These are phyloP conservation scores for Boeremia lycopersici DNA, from an alignment of 2,329 filamentous ascomycete species.

Conservation along the genomic window DNA sequence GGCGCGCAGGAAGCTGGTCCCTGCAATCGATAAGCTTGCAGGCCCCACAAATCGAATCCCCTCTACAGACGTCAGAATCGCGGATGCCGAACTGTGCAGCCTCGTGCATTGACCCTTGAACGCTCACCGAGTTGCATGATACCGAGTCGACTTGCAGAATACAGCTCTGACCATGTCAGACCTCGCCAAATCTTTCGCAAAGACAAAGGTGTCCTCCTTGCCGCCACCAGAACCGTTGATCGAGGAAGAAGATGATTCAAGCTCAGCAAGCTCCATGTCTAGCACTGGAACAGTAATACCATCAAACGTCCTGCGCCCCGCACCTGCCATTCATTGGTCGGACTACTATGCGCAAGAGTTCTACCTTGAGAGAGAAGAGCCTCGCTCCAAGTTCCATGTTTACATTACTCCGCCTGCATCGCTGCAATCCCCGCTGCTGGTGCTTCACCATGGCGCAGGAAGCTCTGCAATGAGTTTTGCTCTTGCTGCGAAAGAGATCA, in stretches of 20 bases:
- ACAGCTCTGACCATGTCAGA: slow-evolving; percentile 69
- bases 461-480: slow-evolving; percentile 94
- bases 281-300: slow-evolving; percentile 92
- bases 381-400: slow-evolving; percentile 72
- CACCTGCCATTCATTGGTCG: slow-evolving; percentile 76
- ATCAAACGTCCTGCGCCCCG: slow-evolving; percentile 68
- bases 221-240: slow-evolving; percentile 59
- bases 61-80: slow-evolving; percentile 13
- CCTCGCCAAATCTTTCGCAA: slow-evolving; percentile 78
- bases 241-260: slow-evolving; percentile 57
- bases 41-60: slow-evolving; percentile 9
- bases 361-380: slow-evolving; percentile 62
- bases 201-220: slow-evolving; percentile 70
- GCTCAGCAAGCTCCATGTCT: slow-evolving; percentile 78
- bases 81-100: neutral
- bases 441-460: slow-evolving; percentile 93
- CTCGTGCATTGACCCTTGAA: neutral
- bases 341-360: slow-evolving; percentile 90
- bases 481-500: slow-evolving; percentile 76
- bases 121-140: neutral
- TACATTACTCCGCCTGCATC: slow-evolving; percentile 80
- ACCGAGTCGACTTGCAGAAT: neutral
- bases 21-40: slow-evolving; percentile 16
- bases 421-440: slow-evolving; percentile 78
- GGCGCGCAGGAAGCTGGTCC: slow-evolving; percentile 15